These are phyloP conservation scores for Penicillium sp. DNA, from an alignment of 2,329 filamentous ascomycete genomes.

Conservation along the genomic window DNA sequence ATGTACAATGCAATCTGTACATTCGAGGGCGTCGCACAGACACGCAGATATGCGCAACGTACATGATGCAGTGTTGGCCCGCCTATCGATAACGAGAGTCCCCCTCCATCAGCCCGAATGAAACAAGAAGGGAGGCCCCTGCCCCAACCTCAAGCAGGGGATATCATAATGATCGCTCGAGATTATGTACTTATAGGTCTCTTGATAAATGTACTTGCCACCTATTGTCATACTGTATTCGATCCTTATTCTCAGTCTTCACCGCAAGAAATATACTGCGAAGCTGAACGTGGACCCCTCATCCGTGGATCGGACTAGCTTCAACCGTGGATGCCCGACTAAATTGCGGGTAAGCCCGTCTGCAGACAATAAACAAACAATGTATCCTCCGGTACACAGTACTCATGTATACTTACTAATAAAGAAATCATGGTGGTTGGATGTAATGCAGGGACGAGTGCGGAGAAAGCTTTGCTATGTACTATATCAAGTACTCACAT, in stretches of 20 bases:
- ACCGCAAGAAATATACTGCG: neutral
- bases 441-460: conserved; percentile 2
- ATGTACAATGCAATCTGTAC: neutral
- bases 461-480: neutral
- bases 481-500: neutral
- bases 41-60: conserved; percentile 10
- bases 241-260: neutral
- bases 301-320: conserved; percentile 1
- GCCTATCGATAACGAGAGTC: conserved; percentile 33
- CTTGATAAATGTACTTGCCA: neutral
- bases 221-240: neutral
- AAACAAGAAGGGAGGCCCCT: neutral
- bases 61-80: conserved; percentile 12
- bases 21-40: conserved; percentile 14
- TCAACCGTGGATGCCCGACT: conserved; percentile 6
- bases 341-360: neutral
- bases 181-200: neutral
- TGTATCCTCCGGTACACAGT: neutral
- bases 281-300: neutral
- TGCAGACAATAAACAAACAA: neutral
- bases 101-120: conserved; percentile 28
- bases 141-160: neutral
- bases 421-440: neutral
- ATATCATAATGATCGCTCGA: neutral
- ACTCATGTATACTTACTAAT: neutral